These are phyloP conservation scores for Galerina sulciceps DNA, from an alignment of 768 basidiomycete genomes.

Conservation along the genomic window DNA sequence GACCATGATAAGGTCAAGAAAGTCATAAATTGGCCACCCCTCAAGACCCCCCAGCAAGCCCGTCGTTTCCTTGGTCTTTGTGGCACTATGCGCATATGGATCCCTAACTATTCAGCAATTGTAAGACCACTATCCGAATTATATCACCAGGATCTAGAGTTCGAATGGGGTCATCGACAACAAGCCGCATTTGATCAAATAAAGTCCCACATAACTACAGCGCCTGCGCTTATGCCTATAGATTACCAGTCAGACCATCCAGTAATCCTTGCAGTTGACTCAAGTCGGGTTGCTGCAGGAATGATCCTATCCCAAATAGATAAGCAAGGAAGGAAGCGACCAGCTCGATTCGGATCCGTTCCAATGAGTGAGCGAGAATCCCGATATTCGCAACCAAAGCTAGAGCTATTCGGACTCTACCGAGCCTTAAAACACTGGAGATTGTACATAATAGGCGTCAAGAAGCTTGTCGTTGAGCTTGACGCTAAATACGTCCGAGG, in stretches of 20 bases:
- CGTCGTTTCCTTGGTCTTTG: conserved; percentile 29
- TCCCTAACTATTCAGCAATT: conserved; percentile 22
- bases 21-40: too few relatives aligned
- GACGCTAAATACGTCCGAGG: conserved; percentile 34
- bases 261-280: conserved; percentile 19
- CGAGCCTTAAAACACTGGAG: conserved; percentile 16
- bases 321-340: not conserved
- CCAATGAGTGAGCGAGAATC: conserved; percentile 6
- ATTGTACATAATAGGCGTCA: conserved; percentile 10
- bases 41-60: conserved; percentile 15
- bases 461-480: conserved; percentile 24
- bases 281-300: conserved; percentile 7
- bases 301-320: not conserved
- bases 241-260: too few relatives aligned
- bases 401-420: conserved; percentile 35
- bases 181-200: conserved; percentile 12
- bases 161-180: too few relatives aligned
- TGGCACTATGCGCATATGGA: conserved; percentile 27
- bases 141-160: conserved; percentile 25
- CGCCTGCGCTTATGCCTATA: too few relatives aligned
- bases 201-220: too few relatives aligned
- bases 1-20: too few relatives aligned
- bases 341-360: conserved; percentile 30
- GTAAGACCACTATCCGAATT: conserved; percentile 22
- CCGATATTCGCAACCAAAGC: conserved; percentile 28